Evolutionary conservation across 2,329 filamentous ascomycete species (phyloP), one percentile per base, ranked within the genome.

Genomic region (Sarocladium brachiariae): DNA sequence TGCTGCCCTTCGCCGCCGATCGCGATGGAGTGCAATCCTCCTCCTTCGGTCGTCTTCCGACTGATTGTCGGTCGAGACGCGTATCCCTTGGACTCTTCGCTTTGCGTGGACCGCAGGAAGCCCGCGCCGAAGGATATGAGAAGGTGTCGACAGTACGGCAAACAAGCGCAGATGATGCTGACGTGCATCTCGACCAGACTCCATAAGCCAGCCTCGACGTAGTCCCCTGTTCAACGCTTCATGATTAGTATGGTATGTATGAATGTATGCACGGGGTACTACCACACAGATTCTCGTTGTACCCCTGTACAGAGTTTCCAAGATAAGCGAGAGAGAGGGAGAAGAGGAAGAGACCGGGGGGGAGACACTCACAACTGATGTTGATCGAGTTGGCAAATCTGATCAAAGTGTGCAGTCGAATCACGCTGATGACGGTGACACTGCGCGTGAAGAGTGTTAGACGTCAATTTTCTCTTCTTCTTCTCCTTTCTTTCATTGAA

Each of bases 181-280:
- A 61, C 58, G 27, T 59, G 60, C 6, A 64, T 57, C 53, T 65
- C 62, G 7, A 65, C 57, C 1, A 54, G 57, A 43, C 61, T 63
- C 62, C 62, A 64, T 33, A 58, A 59, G 0, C 57, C 56, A 8
- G 58, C 50, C 7, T 57, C 57, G 2, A 55, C 57, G 2, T 62
- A 55, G 23, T 64, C 60, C 54, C 59, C 57, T 59, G 25, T n/a
- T n/a, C 38, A 43, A 23, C 6, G 19, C 5, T 27, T 4, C 21
- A 8, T 14, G 18, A 25, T 5, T 19, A 23, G 9, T 10, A 25
- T n/a, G 18, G 7, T 21, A 14, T 35, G 37, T 37, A 39, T 8
- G n/a, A n/a, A n/a, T n/a, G n/a, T n/a, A n/a, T n/a, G n/a, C n/a
- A n/a, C n/a, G n/a, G n/a, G n/a, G n/a, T n/a, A n/a, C n/a, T n/a